Base-by-base conservation (phyloP, 2,329 filamentous ascomycete species). In the Hypoxylon sp. region DNA sequence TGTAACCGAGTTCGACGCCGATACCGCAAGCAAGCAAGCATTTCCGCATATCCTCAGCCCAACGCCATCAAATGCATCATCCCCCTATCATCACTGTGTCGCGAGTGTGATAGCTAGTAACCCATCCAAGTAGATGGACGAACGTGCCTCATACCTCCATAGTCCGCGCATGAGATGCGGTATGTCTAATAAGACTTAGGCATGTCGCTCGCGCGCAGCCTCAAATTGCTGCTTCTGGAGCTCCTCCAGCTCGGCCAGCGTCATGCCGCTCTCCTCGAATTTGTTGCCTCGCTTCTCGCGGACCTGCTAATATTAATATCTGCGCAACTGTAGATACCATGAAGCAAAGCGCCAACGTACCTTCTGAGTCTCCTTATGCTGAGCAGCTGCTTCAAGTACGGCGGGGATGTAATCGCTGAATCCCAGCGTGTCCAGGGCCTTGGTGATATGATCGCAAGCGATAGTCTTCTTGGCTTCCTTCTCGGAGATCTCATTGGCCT, bases 391-490 rank as follows among this genome's bases (percentile, higher is more conserved):
- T 31, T 69, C 67, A 32, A 77, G 73, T 6, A 99, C 90, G 52
- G 92, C 89, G 11, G 88, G 84, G 5, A 99, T 89, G 68, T 97
- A 99, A 63, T 96, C 91, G 7, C 86, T 82, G 71, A 97, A 99
- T 1, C 93, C 94, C 13, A 99, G 83, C 65, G 96, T 90, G 64
- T 93, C 89, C 30, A 99, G 81, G 0, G 94, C 94, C 68, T 93
- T 93, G 67, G 93, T 95, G 65, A 99, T 95, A 75, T 99, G 94
- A 67, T 99, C 94, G 71, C 91, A 96, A 8, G 93, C 93, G 64
- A 99, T 99, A 3, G 94, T 99, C 81, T 99, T 99, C 78, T 99
- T 99, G 38, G 92, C 91, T 68, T 99, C 94, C 73, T 96, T 96
- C 71, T 99, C 94, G 8, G 92, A 95, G 60, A 99, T 99, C 66